These are phyloP conservation scores for Cenchrus purpureus DNA, from an alignment of 176 grass and related monocot genomes.

Conservation along the genomic window DNA sequence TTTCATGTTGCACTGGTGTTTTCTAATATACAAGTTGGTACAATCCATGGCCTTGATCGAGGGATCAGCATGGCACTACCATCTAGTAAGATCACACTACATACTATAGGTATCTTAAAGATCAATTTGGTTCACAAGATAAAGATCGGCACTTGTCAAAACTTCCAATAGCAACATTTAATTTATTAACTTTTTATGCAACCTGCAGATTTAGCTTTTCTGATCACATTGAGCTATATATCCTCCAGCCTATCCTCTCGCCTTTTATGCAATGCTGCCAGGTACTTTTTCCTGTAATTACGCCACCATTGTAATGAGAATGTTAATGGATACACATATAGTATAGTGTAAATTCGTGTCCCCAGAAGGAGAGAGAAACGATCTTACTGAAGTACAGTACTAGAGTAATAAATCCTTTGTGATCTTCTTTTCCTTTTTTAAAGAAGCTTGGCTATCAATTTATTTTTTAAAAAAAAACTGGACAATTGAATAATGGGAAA, in stretches of 20 bases:
- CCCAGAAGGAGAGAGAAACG: too few relatives aligned
- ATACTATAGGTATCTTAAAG: not conserved
- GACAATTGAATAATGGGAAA: not conserved
- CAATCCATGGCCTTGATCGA: conserved; percentile 1
- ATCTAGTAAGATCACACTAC: not conserved
- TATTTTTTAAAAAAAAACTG: not conserved
- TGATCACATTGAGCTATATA: not conserved
- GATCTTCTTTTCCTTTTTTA: not conserved
- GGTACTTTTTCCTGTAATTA: conserved; percentile 31
- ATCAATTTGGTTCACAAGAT: conserved; percentile 2
- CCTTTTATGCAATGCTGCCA: not conserved
- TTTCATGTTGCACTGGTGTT: not conserved
- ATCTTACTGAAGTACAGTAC: not conserved
- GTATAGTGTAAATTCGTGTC: not conserved
- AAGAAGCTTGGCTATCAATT: not conserved
- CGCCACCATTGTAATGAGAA: not conserved
- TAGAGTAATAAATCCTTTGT: not conserved
- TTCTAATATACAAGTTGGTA: not conserved
- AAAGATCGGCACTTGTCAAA: not conserved
- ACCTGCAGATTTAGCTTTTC: not conserved
- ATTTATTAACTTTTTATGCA: not conserved
- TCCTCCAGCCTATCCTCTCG: not conserved
- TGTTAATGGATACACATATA: not conserved
- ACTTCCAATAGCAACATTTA: not conserved
- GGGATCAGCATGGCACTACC: not conserved